These are phyloP conservation scores for Heliamphora exappendiculata DNA, from an alignment of 148 eudicot genomes.

Conservation along the genomic window DNA sequence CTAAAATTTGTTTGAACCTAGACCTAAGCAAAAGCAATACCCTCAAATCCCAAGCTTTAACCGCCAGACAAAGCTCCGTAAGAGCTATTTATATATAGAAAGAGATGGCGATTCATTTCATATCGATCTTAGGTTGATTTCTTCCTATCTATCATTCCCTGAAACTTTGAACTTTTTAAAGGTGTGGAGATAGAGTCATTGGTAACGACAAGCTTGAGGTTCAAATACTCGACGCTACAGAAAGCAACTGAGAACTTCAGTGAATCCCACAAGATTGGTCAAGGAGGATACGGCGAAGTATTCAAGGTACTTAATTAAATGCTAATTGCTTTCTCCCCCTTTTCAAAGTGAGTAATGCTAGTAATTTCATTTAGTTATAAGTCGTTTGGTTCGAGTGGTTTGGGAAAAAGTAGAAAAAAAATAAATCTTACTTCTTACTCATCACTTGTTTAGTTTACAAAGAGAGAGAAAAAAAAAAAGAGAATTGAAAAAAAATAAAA, in stretches of 20 bases:
- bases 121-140: neutral
- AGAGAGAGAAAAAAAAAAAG: too few species aligned
- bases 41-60: too few species aligned
- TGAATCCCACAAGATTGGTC: slow-evolving; percentile 1
- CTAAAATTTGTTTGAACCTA: neutral
- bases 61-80: too few species aligned
- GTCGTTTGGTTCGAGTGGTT: neutral
- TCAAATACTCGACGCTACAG: slow-evolving; percentile 13
- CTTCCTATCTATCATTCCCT: neutral
- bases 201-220: slow-evolving; percentile 4
- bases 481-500: too few species aligned
- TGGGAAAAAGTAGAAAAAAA: neutral
- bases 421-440: too few species aligned
- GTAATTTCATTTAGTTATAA: neutral
- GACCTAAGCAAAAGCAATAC: too few species aligned
- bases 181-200: neutral
- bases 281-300: slow-evolving; percentile 10
- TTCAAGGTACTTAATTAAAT: neutral
- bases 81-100: too few species aligned
- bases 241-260: neutral
- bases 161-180: neutral
- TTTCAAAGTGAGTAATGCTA: too few species aligned
- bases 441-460: too few species aligned
- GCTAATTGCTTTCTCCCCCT: neutral
- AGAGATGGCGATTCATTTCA: neutral